These are phyloP conservation scores for Syncephalis plumigaleata DNA, from an alignment of 371 early-diverging fungal species.

Conservation along the genomic window DNA sequence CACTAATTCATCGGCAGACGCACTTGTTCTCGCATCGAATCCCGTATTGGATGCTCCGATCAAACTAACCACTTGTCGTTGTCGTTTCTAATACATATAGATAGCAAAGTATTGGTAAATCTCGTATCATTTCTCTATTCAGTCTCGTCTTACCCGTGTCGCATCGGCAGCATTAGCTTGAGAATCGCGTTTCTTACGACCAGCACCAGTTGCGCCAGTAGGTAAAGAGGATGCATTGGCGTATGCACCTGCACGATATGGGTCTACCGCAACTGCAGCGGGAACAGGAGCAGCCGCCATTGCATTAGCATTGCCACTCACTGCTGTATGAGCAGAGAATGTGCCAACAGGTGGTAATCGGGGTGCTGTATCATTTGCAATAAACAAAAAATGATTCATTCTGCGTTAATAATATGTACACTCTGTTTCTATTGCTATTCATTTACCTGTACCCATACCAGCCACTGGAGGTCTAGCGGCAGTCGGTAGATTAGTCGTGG, in stretches of 20 bases:
- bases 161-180: too few relatives aligned
- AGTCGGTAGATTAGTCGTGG: neutral
- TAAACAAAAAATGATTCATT: too few relatives aligned
- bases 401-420: too few relatives aligned
- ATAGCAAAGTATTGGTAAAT: neutral
- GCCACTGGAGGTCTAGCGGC: conserved; percentile 10
- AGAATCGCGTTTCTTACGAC: neutral
- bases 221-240: neutral
- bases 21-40: conserved; percentile 12
- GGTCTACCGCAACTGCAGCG: too few relatives aligned
- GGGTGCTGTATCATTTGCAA: neutral
- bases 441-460: too few relatives aligned
- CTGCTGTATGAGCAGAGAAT: conserved; percentile 2
- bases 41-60: too few relatives aligned
- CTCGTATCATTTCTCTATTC: too few relatives aligned
- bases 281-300: neutral
- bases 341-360: conserved; percentile 9
- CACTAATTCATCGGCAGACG: conserved; percentile 61
- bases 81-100: neutral
- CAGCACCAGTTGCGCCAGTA: neutral
- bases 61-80: too few relatives aligned
- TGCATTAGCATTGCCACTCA: neutral
- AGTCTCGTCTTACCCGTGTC: neutral
- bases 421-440: too few relatives aligned
- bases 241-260: too few relatives aligned